These are phyloP conservation scores for Alnus glutinosa DNA, from an alignment of 306 rosid genomes.

Conservation along the genomic window DNA sequence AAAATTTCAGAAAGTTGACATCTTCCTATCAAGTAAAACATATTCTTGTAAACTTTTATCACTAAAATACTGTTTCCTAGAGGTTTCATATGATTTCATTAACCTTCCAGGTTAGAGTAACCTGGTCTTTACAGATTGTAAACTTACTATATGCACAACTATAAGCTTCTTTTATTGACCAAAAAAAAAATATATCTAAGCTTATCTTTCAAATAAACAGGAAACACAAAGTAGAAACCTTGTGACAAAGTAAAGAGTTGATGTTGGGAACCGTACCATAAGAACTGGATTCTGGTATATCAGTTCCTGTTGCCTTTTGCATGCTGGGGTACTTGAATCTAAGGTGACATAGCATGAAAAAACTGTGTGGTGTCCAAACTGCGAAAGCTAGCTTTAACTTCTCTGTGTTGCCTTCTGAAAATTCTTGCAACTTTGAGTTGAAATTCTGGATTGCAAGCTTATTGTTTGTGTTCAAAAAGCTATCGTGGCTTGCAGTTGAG, in stretches of 20 bases:
- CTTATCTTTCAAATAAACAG: background rate
- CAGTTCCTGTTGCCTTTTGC: conserved; percentile 48
- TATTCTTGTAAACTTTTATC: conserved; percentile 9
- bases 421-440: background rate
- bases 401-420: background rate
- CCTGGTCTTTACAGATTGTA: conserved; percentile 10
- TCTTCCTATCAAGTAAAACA: background rate
- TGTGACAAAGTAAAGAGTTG: conserved; percentile 1
- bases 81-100: background rate
- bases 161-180: background rate
- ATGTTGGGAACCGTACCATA: conserved; percentile 40
- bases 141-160: conserved; percentile 5
- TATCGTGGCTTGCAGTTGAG: conserved; percentile 18
- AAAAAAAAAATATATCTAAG: background rate
- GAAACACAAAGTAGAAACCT: background rate
- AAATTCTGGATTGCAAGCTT: conserved; percentile 8
- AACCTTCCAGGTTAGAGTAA: background rate
- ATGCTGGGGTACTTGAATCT: conserved; percentile 20
- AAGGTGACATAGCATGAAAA: conserved; percentile 30
- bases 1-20: background rate
- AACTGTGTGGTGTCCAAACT: conserved; percentile 19
- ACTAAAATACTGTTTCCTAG: background rate
- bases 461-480: background rate
- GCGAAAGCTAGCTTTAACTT: conserved; percentile 6
- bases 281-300: conserved; percentile 35